A percentile compares a stretch with the other conserved stretches of the same genome.
Evolutionary conservation across 2,329 filamentous ascomycete species (phyloP).

Genomic region (Hymenoscyphus linearis): DNA sequence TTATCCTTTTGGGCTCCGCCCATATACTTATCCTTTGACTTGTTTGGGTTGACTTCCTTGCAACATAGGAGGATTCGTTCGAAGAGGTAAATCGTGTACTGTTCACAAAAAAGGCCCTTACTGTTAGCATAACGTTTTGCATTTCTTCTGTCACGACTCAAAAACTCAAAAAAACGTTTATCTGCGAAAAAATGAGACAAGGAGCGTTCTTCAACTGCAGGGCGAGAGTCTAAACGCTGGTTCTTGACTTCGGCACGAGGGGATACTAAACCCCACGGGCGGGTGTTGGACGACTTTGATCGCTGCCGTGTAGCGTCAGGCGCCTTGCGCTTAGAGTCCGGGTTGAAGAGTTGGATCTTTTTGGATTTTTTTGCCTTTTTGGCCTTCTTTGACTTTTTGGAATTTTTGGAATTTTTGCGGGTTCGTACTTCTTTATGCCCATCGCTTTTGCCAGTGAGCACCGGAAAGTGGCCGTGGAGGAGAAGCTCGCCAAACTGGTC

Average conservation of each 20-base stretch:
- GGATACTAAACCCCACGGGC: conserved; percentile 9
- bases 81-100: conserved; percentile 98
- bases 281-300: not conserved
- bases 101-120: conserved; percentile 19
- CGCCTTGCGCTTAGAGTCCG: conserved; percentile 21
- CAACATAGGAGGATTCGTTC: conserved; percentile 93
- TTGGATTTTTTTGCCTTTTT: conserved; percentile 12
- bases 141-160: conserved; percentile 11
- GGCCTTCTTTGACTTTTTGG: too few relatives aligned
- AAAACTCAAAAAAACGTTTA: conserved; percentile 15
- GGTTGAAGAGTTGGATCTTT: conserved; percentile 10
- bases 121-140: conserved; percentile 23
- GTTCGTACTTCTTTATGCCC: conserved; percentile 68
- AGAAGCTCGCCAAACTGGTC: conserved; percentile 88
- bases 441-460: conserved; percentile 84
- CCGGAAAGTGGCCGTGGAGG: conserved; percentile 83
- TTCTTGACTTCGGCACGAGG: conserved; percentile 5
- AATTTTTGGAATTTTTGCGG: conserved; percentile 15
- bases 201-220: conserved; percentile 7
- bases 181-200: conserved; percentile 9
- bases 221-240: conserved; percentile 7
- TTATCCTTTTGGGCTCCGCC: conserved; percentile 62
- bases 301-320: conserved; percentile 6
- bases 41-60: conserved; percentile 86
- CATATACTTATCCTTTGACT: conserved; percentile 67